Conservation (phyloP, 805 yeast genomes). For the Candida endomychidarum region DNA sequence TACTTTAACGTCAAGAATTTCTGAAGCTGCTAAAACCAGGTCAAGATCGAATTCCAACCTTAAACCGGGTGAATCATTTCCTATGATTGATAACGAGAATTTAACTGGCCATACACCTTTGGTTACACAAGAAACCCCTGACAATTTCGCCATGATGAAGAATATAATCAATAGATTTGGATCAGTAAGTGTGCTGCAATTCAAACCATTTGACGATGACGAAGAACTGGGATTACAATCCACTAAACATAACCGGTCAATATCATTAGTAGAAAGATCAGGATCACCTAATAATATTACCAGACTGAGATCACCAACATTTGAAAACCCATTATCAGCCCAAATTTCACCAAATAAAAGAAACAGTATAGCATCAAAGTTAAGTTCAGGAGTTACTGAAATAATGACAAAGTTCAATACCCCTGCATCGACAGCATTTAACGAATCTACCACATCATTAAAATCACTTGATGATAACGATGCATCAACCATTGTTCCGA, state of each 20-base stretch:
- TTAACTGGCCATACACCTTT: slow-evolving; percentile 13
- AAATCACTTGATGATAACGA: slow-evolving; percentile 29
- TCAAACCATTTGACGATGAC: slow-evolving; percentile 16
- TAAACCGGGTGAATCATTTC: slow-evolving; percentile 29
- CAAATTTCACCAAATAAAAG: slow-evolving; percentile 23
- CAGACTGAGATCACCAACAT: slow-evolving; percentile 40
- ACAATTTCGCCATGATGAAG: slow-evolving; percentile 29
- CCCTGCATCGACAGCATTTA: slow-evolving; percentile 6
- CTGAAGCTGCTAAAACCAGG: slow-evolving; percentile 27
- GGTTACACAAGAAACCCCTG: slow-evolving; percentile 12
- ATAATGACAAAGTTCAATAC: slow-evolving; percentile 41
- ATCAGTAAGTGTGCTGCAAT: slow-evolving; percentile 27
- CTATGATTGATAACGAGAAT: slow-evolving; percentile 20
- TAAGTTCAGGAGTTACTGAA: slow-evolving; percentile 42
- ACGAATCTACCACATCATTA: slow-evolving; percentile 32
- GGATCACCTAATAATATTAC: slow-evolving; percentile 34
- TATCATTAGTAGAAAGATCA: slow-evolving; percentile 27
- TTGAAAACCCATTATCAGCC: slow-evolving; percentile 12
- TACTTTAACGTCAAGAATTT: slow-evolving; percentile 30
- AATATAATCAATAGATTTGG: slow-evolving; percentile 37
- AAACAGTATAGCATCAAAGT: slow-evolving; percentile 37
- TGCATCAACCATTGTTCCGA: slow-evolving; percentile 11
- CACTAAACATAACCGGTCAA: slow-evolving; percentile 17
- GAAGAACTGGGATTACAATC: slow-evolving; percentile 13
- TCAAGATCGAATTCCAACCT: slow-evolving; percentile 34